Conservation (phyloP, 352 stramenopile species). For the Blastocystis hominis region DNA sequence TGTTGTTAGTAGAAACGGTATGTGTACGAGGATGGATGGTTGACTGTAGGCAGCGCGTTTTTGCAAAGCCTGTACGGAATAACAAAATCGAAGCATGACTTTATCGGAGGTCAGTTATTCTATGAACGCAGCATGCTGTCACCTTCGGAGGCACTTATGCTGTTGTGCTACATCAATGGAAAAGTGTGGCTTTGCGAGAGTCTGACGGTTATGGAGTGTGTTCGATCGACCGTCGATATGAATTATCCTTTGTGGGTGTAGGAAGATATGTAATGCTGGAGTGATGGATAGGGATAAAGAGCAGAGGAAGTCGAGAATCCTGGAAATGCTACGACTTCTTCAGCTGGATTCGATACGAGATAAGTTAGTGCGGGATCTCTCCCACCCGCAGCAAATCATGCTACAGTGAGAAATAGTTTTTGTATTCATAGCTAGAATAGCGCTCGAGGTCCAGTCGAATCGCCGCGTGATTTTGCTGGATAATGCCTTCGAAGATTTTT, state of each 20-base stretch:
- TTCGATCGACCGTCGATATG: neutral
- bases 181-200: neutral
- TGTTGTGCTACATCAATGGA: neutral
- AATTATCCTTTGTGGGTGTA: constrained; percentile 34
- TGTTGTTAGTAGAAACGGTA: constrained; percentile 1
- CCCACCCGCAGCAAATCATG: constrained; percentile 38
- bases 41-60: neutral
- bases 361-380: neutral
- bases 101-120: neutral
- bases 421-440: neutral
- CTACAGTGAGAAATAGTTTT: neutral
- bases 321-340: neutral
- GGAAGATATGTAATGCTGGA: neutral
- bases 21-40: neutral
- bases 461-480: constrained; percentile 22
- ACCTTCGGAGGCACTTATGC: neutral
- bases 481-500: constrained; percentile 14
- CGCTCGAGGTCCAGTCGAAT: constrained; percentile 31
- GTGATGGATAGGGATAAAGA: neutral
- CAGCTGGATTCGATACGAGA: neutral
- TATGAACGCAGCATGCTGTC: neutral
- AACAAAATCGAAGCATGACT: neutral
- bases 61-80: neutral
- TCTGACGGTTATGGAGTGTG: neutral
- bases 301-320: neutral